A percentile compares a stretch with the other conserved stretches of the same genome.
Conservation (phyloP, 192 early-diverging fungal species). For the Rhizoclosmatium globosum region DNA sequence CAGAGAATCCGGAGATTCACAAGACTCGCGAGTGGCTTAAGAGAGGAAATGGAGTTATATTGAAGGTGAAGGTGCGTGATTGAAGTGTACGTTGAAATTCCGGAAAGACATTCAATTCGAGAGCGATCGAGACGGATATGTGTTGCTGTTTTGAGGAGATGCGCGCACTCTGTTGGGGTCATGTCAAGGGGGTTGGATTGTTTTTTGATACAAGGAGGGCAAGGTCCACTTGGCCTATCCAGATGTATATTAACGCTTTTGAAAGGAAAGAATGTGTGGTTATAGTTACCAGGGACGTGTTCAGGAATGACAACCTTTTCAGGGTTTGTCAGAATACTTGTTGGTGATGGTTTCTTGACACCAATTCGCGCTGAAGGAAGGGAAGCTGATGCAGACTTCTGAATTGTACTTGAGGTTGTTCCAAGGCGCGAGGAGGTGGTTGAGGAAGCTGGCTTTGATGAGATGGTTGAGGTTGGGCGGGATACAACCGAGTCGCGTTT, state of each 20-base stretch:
- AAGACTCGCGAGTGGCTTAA: not conserved
- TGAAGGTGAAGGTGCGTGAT: conserved; percentile 28
- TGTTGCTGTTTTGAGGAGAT: not conserved
- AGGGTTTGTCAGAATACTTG: too few species aligned
- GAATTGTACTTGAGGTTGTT: not conserved
- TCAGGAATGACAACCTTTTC: too few species aligned
- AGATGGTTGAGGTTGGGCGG: not conserved
- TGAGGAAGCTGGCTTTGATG: not conserved
- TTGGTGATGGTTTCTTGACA: too few species aligned
- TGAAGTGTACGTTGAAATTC: not conserved
- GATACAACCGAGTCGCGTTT: not conserved
- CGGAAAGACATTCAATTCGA: not conserved
- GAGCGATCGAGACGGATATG: conserved; percentile 27
- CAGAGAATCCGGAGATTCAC: conserved; percentile 13
- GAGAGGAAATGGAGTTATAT: conserved; percentile 6
- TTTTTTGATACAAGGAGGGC: conserved; percentile 16
- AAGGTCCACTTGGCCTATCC: conserved; percentile 1
- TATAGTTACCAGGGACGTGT: too few species aligned
- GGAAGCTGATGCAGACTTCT: too few species aligned
- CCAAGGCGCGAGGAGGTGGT: not conserved
- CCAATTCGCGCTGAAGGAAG: too few species aligned
- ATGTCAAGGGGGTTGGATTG: not conserved
- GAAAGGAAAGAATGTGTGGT: too few species aligned
- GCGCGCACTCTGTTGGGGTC: not conserved
- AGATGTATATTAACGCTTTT: too few species aligned